Percentiles rank a stretch among this genome's conserved stretches.
Evolutionary conservation across 345 rosid genomes (phyloP).

Genomic region (Lumnitzera racemosa): DNA sequence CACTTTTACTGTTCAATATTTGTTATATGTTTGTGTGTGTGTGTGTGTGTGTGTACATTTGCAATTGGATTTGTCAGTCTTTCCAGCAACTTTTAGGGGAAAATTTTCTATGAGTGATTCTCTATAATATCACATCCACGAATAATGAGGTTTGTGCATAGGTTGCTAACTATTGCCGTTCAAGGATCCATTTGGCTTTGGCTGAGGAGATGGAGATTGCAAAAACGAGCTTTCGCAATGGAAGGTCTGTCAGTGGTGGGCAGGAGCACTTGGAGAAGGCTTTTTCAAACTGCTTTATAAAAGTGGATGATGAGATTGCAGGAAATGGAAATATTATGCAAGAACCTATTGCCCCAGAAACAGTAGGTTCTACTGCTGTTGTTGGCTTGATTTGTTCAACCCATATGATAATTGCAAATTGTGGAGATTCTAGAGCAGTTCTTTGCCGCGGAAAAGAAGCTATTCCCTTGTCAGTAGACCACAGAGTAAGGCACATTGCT

Average conservation of each 20-base stretch:
- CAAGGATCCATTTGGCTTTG: conserved; percentile 57
- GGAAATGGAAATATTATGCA: background rate
- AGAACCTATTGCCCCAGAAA: conserved; percentile 43
- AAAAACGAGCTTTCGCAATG: conserved; percentile 19
- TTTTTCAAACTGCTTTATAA: conserved; percentile 47
- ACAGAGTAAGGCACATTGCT: conserved; percentile 38
- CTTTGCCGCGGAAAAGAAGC: conserved; percentile 55
- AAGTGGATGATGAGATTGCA: conserved; percentile 51
- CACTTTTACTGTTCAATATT: background rate
- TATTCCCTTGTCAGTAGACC: conserved; percentile 55
- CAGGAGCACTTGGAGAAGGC: conserved; percentile 56
- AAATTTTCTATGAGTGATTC: no score
- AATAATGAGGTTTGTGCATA: conserved; percentile 6
- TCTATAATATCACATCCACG: no score
- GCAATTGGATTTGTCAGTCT: no score
- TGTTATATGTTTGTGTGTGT: no score
- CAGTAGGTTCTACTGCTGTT: conserved; percentile 88
- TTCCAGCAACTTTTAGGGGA: no score
- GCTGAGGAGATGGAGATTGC: conserved; percentile 50
- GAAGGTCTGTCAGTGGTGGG: conserved; percentile 22
- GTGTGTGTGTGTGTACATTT: no score
- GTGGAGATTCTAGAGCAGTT: conserved; percentile 86
- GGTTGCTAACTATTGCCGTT: conserved; percentile 65
- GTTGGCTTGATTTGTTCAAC: conserved; percentile 51
- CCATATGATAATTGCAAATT: conserved; percentile 55